Evolutionary conservation across 495 filamentous ascomycete species (phyloP).

Genomic region (Talaromyces nanjingensis): DNA sequence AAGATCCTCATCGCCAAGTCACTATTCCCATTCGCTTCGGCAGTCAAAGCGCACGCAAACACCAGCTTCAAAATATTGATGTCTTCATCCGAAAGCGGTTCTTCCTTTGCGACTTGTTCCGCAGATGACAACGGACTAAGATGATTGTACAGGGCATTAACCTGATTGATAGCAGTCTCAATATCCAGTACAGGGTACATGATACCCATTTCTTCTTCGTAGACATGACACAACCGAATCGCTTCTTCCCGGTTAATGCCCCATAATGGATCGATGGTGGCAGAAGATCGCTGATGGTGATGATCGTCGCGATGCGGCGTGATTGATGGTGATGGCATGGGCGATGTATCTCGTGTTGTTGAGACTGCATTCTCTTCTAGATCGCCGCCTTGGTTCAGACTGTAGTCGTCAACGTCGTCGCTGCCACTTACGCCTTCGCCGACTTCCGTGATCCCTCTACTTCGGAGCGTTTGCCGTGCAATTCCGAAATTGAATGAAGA

Average conservation of each 20-base stretch:
- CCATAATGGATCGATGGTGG: constrained; percentile 64
- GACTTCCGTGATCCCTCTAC: background rate
- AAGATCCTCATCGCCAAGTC: constrained; percentile 64
- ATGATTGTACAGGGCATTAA: constrained; percentile 50
- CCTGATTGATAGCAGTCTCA: constrained; percentile 53
- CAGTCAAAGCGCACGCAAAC: constrained; percentile 62
- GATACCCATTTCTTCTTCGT: constrained; percentile 77
- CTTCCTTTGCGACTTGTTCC: constrained; percentile 32
- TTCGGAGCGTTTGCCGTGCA: background rate
- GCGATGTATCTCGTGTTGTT: background rate
- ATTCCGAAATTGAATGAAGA: background rate
- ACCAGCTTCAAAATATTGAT: constrained; percentile 69
- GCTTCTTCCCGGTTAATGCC: constrained; percentile 67
- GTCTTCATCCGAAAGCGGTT: constrained; percentile 39
- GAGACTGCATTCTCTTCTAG: constrained; percentile 1
- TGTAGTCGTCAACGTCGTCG: background rate
- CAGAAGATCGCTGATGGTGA: constrained; percentile 22
- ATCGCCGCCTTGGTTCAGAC: constrained; percentile 13
- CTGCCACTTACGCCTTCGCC: background rate
- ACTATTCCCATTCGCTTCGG: constrained; percentile 70
- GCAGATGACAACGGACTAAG: constrained; percentile 42
- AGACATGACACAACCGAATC: constrained; percentile 63
- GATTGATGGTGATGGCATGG: constrained; percentile 36
- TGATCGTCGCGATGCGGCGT: constrained; percentile 24
- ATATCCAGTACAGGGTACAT: constrained; percentile 81